Percentiles rank a stretch among this genome's conserved stretches.
Conservation (phyloP, 495 filamentous ascomycete species). For the Aspergillus conjunctus region DNA sequence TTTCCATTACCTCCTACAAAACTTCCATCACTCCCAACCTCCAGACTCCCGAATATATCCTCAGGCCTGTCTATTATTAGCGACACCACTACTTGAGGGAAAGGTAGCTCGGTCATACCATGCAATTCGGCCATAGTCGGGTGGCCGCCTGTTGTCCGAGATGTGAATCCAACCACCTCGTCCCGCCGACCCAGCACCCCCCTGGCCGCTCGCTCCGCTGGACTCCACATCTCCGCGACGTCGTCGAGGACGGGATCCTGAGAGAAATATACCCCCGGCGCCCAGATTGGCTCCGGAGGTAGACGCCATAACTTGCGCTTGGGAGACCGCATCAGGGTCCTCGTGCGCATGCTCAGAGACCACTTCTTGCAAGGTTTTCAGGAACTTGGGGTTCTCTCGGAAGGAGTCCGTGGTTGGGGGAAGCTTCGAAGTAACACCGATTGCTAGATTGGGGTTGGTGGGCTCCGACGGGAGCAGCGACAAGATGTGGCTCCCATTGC, state of each 20-base stretch:
- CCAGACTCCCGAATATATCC: conserved; percentile 91
- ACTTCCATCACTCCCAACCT: conserved; percentile 75
- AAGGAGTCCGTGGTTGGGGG: conserved; percentile 80
- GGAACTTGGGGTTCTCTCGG: conserved; percentile 74
- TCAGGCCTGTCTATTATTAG: conserved; percentile 55
- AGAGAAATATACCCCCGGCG: conserved; percentile 64
- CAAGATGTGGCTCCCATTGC: conserved; percentile 57
- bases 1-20: conserved; percentile 63
- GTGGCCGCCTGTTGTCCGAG: conserved; percentile 77
- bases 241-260: conserved; percentile 40
- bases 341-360: conserved; percentile 66
- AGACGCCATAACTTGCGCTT: conserved; percentile 79
- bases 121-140: conserved; percentile 88
- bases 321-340: conserved; percentile 71
- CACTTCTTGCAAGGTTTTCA: conserved; percentile 72
- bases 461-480: conserved; percentile 75
- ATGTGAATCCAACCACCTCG: conserved; percentile 90
- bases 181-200: conserved; percentile 79
- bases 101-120: conserved; percentile 48
- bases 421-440: conserved; percentile 71
- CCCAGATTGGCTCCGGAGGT: conserved; percentile 72
- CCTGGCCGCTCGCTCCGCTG: conserved; percentile 78
- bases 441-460: conserved; percentile 65
- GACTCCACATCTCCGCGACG: conserved; percentile 55
- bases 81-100: not conserved